phyloP scores from a whole-genome alignment of 257 asterid genomes.

The Linderniella brevidens region DNA sequence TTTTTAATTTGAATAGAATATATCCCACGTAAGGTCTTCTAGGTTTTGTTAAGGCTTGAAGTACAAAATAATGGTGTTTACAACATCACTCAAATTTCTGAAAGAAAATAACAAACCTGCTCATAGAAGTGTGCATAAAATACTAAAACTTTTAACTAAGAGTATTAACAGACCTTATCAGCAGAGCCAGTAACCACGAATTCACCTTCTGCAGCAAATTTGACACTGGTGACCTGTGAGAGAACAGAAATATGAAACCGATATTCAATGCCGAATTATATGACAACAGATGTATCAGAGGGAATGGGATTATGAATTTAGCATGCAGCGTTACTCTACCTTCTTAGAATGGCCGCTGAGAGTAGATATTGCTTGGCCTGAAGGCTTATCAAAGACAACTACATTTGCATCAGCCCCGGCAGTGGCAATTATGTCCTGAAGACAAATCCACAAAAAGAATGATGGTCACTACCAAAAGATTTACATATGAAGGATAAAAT shows the following conservation, averaged over 20 bases:
- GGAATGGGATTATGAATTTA: too few species aligned
- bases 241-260: not conserved
- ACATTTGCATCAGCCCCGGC: slow-evolving; percentile 83
- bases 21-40: too few species aligned
- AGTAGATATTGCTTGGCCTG: slow-evolving; percentile 86
- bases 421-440: slow-evolving; percentile 84
- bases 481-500: not conserved
- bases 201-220: slow-evolving; percentile 75
- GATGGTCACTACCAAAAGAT: not conserved
- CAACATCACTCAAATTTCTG: not conserved
- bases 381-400: slow-evolving; percentile 68
- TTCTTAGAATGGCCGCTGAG: slow-evolving; percentile 95
- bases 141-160: not conserved
- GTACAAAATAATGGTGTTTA: not conserved
- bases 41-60: too few species aligned
- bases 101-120: not conserved
- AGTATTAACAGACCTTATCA: slow-evolving; percentile 48
- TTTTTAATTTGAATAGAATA: not conserved
- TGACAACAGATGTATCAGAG: too few species aligned
- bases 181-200: slow-evolving; percentile 74
- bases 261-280: not conserved
- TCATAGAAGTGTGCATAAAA: not conserved
- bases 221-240: slow-evolving; percentile 62
- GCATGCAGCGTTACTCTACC: slow-evolving; percentile 16
- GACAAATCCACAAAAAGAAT: slow-evolving; percentile 10